phyloP scores from a whole-genome alignment of 306 rosid genomes.

The Abrus pulchellus region DNA sequence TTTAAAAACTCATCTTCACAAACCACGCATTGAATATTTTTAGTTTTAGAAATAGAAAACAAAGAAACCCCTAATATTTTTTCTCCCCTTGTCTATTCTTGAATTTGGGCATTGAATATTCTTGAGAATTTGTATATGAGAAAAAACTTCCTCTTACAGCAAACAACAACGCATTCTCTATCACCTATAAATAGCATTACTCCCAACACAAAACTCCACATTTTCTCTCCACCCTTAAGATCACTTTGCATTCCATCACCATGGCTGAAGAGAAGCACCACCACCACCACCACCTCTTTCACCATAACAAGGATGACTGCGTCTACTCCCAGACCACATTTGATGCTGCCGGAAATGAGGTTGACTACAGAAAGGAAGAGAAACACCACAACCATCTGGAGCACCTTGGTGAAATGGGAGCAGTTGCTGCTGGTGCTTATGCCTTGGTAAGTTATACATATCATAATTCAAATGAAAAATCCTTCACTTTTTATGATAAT shows the following conservation, averaged over 20 bases:
- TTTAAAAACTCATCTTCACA: too few relatives aligned
- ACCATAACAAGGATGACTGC: slow-evolving; percentile 19
- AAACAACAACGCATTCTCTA: background rate
- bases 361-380: slow-evolving; percentile 44
- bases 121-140: background rate
- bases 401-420: slow-evolving; percentile 30
- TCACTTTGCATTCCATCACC: background rate
- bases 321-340: slow-evolving; percentile 18
- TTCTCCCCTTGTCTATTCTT: background rate
- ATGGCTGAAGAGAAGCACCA: slow-evolving; percentile 35
- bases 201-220: background rate
- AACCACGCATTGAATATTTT: too few relatives aligned
- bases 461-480: background rate
- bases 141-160: background rate
- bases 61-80: background rate
- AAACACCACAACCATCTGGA: slow-evolving; percentile 43
- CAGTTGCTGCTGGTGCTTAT: slow-evolving; percentile 36
- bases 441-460: slow-evolving; percentile 26
- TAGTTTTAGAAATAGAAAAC: too few relatives aligned
- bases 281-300: slow-evolving; percentile 38
- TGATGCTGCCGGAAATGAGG: slow-evolving; percentile 1
- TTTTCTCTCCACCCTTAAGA: background rate
- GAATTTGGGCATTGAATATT: background rate
- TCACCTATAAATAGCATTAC: slow-evolving; percentile 1
- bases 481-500: too few relatives aligned